Evolutionary conservation across 257 asterid species (phyloP), one percentile per base, ranked within the genome.

Genomic region (Solanum ossicruentum): DNA sequence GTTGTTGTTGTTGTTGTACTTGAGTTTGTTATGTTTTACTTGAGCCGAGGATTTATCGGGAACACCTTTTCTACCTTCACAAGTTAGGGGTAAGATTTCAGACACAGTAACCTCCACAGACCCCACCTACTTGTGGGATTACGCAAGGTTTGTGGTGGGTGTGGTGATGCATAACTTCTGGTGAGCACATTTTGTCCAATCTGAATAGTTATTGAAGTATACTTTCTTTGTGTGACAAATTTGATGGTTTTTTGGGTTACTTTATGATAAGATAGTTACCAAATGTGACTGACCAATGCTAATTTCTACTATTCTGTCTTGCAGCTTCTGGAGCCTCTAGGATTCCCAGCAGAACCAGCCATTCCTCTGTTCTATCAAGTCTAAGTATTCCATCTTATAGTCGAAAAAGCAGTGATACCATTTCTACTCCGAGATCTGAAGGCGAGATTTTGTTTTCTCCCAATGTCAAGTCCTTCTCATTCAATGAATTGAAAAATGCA

Each of bases 361-460:
- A 84, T 52, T 88, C 92, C 36, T 87, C 93, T 39, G 87, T 63
- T 57, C 93, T 87, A 57, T 93, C 96, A 65, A 90, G 78, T 85
- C 84, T 91, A 71, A 92, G 90, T 71, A 87, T 91, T 79, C 92
- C 93, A 47, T 88, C 92, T 54, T 75, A 87, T 91, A 96, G 92
- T 41, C 88, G 80, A 49, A 96, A 91, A 83, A 90, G 93, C 92
- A 89, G 90, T 66, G 94, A 91, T 77, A 91, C 88, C 88, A 92
- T 94, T 83, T 93, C 98, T 16, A 93, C 98, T 83, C 99, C 97
- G 26, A 92, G 98, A 90, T 93, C 98, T 21, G 99, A 94, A 84
- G 91, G 90, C 69, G 98, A 93, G 85, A 91, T 94, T 77, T 90
- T 93, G 56, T 93, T 97, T 18, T 93, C 95, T 43, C 92, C 98